phyloP scores from a whole-genome alignment of 106 monocot species.

The Dendrobium huoshanense region DNA sequence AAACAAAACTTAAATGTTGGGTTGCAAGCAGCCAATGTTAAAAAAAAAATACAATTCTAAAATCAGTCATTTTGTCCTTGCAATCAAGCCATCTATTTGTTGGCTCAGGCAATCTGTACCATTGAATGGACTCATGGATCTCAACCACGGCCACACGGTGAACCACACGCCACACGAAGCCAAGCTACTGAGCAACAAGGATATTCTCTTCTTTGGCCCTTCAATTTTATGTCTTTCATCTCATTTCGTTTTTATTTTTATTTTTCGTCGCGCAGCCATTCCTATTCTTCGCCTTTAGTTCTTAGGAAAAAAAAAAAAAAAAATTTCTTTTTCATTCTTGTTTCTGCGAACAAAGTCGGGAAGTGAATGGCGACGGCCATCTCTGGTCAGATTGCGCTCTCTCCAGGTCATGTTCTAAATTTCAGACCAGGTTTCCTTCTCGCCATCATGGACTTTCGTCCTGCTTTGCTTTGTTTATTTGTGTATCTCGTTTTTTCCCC shows the following conservation, averaged over 20 bases:
- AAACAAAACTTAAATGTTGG: too few relatives aligned
- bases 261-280: background rate
- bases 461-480: background rate
- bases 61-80: too few relatives aligned
- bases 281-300: background rate
- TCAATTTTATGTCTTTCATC: too few relatives aligned
- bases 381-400: background rate
- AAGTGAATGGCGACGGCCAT: conserved; percentile 1
- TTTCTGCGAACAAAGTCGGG: background rate
- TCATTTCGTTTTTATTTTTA: background rate
- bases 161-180: background rate
- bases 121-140: background rate
- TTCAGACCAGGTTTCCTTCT: background rate
- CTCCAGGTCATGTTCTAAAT: background rate
- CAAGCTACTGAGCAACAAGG: background rate
- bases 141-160: background rate
- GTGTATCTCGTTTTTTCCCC: background rate
- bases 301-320: background rate
- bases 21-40: too few relatives aligned
- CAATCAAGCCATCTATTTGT: background rate
- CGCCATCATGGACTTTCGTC: background rate
- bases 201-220: background rate
- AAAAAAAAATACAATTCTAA: too few relatives aligned
- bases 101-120: background rate
- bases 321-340: background rate